These are phyloP conservation scores for Backusella circina DNA, from an alignment of 192 early-diverging fungal genomes.

Conservation along the genomic window DNA sequence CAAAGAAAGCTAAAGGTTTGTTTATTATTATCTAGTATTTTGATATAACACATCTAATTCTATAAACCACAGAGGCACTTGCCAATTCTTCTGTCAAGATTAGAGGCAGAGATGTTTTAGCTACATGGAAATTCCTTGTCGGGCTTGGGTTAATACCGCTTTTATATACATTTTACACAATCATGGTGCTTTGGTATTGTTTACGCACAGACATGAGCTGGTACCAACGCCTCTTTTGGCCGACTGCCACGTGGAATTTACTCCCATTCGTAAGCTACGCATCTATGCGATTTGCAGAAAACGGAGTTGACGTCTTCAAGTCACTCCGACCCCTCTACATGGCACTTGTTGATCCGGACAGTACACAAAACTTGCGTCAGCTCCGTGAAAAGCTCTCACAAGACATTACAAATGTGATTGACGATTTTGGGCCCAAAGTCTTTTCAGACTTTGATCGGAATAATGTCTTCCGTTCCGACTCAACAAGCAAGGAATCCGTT, in stretches of 20 bases:
- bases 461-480: neutral
- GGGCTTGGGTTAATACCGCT: conserved; percentile 71
- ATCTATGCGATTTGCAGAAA: conserved; percentile 71
- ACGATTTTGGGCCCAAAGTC: conserved; percentile 78
- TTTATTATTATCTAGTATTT: neutral
- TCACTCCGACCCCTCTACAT: conserved; percentile 87
- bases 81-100: conserved; percentile 91
- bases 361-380: conserved; percentile 63
- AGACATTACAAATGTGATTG: conserved; percentile 76
- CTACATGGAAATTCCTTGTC: conserved; percentile 93
- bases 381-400: conserved; percentile 71
- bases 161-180: conserved; percentile 67
- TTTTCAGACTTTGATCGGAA: conserved; percentile 66
- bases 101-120: conserved; percentile 90
- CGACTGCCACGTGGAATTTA: conserved; percentile 41
- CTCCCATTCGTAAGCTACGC: conserved; percentile 72
- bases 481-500: neutral
- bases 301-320: conserved; percentile 71
- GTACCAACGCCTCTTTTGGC: conserved; percentile 35
- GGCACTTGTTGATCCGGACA: conserved; percentile 54
- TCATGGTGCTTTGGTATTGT: conserved; percentile 52
- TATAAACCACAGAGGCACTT: conserved; percentile 62
- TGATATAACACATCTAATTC: neutral
- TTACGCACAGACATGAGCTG: conserved; percentile 25
- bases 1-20: conserved; percentile 50